Base-by-base conservation (phyloP, 768 basidiomycete genomes). In the Epithele typhae region DNA sequence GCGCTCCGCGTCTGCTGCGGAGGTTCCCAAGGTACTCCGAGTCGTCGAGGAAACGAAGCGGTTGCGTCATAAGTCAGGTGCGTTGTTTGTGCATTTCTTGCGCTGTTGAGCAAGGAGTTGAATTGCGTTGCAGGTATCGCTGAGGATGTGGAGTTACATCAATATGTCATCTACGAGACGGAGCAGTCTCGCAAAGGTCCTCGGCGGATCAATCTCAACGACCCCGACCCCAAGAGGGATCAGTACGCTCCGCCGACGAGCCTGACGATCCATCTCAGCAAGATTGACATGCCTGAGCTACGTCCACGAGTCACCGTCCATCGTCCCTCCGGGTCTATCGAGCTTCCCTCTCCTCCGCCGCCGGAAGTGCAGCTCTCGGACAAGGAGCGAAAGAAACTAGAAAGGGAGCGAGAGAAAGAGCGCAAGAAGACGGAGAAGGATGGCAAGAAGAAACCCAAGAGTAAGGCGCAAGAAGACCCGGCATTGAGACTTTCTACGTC, bases 231-330 rank as follows among this genome's bases (percentile, higher is more conserved):
- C 23, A 82, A 81, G 60, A 69, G 72, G 32, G 60, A 60, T 36
- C 64, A 67, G 46, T 90, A 92, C 59, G 64, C 69, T 3, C 87
- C 89, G 1, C 89, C 87, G 1, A 74, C 71, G 25, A 81, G 75
- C 51, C 71, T 92, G 0, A 75, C 73, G 0, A 73, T 92, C 1
- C 88, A 92, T 62, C 64, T 92, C 15, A 88, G 87, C 72, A 92
- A 92, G 71, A 89, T 92, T 39, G 71, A 82, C 12, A 91, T 92
- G 79, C 89, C 88, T 0, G 89, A 92, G 60, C 74, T 92, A 14
- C 76, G 77, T 56, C 85, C 86, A 8, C 35, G 17, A n/a, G 6
- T 14, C 35, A 7, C 6, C 9, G 12, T n/a, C n/a, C 9, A 7
- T 8, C 35, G 8, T n/a, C 35, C 35, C 6, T 36, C 35, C 18